phyloP scores from a whole-genome alignment of 257 asterid genomes.

The Fraxinus pennsylvanica region DNA sequence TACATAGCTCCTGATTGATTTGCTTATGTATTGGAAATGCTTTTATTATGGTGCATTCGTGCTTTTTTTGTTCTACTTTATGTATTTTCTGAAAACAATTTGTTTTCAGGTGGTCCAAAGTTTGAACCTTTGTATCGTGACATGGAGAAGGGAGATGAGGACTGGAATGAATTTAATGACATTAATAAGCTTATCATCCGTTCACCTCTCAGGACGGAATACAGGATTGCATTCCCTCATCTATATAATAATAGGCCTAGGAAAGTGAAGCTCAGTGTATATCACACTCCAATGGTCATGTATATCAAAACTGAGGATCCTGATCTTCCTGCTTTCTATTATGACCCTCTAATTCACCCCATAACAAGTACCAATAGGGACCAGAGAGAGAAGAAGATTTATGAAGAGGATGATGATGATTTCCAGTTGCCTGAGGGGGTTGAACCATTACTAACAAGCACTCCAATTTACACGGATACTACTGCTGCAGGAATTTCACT shows the following conservation, averaged over 20 bases:
- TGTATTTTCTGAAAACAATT: conserved; percentile 15
- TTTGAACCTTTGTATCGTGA: conserved; percentile 97
- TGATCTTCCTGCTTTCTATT: conserved; percentile 94
- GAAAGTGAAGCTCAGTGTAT: conserved; percentile 85
- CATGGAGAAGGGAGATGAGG: conserved; percentile 99
- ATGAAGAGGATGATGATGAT: conserved; percentile 89
- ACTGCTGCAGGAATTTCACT: conserved; percentile 98
- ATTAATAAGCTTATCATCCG: conserved; percentile 93
- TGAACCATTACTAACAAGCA: conserved; percentile 65
- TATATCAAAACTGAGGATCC: conserved; percentile 99
- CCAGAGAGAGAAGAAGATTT: conserved; percentile 62
- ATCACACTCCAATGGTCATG: conserved; percentile 97
- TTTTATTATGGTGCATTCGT: not conserved
- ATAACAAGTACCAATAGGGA: conserved; percentile 80
- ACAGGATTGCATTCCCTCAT: conserved; percentile 95
- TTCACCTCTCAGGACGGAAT: conserved; percentile 98
- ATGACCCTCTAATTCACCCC: conserved; percentile 94
- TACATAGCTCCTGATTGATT: not conserved
- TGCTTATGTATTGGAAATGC: not conserved
- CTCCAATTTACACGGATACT: conserved; percentile 87
- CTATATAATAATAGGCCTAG: conserved; percentile 93
- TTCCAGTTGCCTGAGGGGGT: conserved; percentile 83
- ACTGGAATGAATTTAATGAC: conserved; percentile 99
- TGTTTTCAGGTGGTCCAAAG: conserved; percentile 90
- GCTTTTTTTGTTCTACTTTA: not conserved